phyloP scores from a whole-genome alignment of 169 alveolate species.

The Eimeria zaria region DNA sequence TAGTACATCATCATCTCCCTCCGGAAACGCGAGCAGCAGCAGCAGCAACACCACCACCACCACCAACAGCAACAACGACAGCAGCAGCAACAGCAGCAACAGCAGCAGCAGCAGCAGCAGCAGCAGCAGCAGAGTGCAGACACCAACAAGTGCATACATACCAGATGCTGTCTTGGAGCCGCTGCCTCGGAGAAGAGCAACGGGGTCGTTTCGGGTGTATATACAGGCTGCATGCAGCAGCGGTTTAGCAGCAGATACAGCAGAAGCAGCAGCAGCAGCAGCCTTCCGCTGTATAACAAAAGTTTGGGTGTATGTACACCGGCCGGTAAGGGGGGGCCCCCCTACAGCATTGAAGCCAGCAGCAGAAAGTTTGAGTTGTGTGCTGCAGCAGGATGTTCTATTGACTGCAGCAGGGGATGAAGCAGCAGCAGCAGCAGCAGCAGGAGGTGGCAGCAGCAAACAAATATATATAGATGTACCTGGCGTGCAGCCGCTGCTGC shows the following conservation, averaged over 20 bases:
- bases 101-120: neutral
- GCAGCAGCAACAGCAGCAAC: neutral
- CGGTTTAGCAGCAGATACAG: constrained; percentile 22
- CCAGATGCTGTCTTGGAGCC: constrained; percentile 57
- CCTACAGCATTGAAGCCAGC: constrained; percentile 53
- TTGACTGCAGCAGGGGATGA: constrained; percentile 10
- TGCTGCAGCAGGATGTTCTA: constrained; percentile 28
- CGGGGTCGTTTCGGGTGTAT: constrained; percentile 59
- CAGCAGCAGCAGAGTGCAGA: constrained; percentile 37
- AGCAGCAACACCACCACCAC: too few species aligned
- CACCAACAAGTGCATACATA: constrained; percentile 16
- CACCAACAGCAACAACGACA: too few species aligned
- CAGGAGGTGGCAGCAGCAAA: constrained; percentile 32
- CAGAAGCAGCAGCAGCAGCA: constrained; percentile 46
- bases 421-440: constrained; percentile 47
- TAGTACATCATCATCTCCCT: neutral
- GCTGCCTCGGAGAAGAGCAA: constrained; percentile 21
- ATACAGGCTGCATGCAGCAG: constrained; percentile 38
- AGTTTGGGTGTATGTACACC: constrained; percentile 76
- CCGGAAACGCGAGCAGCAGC: constrained; percentile 5
- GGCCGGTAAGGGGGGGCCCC: constrained; percentile 78
- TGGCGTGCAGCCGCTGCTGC: constrained; percentile 68
- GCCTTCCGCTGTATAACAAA: constrained; percentile 62
- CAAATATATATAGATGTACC: neutral
- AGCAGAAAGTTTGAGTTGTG: constrained; percentile 27